Conservation (phyloP, 805 yeast genomes). For the Cyberlindnera misumaiensis region DNA sequence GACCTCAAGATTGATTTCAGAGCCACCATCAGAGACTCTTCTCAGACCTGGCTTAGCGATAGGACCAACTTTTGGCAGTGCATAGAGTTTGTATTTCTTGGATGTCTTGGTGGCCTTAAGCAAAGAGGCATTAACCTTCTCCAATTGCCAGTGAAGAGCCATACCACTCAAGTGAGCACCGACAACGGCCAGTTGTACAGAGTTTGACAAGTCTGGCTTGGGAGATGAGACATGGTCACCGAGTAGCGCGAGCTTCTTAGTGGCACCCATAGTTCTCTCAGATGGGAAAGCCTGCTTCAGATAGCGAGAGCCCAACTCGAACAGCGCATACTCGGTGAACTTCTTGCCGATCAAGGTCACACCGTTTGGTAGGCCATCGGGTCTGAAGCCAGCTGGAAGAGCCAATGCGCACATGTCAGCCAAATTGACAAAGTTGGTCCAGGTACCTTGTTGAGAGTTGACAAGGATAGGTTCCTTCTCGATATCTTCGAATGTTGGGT, state of each 20-base stretch:
- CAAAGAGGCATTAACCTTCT: slow-evolving; percentile 72
- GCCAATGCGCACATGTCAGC: slow-evolving; percentile 92
- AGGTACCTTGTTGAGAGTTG: slow-evolving; percentile 94
- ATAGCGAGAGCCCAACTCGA: slow-evolving; percentile 74
- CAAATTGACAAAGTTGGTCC: slow-evolving; percentile 93
- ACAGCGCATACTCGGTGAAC: slow-evolving; percentile 82
- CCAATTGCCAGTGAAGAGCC: slow-evolving; percentile 91
- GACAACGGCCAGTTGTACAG: slow-evolving; percentile 72
- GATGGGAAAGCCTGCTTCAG: slow-evolving; percentile 41
- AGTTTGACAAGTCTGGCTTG: slow-evolving; percentile 33
- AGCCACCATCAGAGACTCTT: slow-evolving; percentile 44
- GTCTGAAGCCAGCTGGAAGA: slow-evolving; percentile 82
- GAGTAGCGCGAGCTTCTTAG: slow-evolving; percentile 23
- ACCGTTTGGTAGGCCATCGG: slow-evolving; percentile 88
- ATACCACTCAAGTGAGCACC: slow-evolving; percentile 92
- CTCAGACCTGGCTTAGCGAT: slow-evolving; percentile 85
- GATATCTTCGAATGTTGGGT: slow-evolving; percentile 73
- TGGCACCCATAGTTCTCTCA: slow-evolving; percentile 54
- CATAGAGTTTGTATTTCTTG: slow-evolving; percentile 65
- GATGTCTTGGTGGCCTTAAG: slow-evolving; percentile 64
- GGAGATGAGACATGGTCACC: slow-evolving; percentile 39
- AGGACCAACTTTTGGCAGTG: slow-evolving; percentile 77
- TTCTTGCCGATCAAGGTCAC: slow-evolving; percentile 76
- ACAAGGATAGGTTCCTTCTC: slow-evolving; percentile 70
- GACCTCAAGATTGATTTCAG: slow-evolving; percentile 66